These are phyloP conservation scores for Dunaliella primolecta DNA, from an alignment of 139 green algal species.

Conservation along the genomic window DNA sequence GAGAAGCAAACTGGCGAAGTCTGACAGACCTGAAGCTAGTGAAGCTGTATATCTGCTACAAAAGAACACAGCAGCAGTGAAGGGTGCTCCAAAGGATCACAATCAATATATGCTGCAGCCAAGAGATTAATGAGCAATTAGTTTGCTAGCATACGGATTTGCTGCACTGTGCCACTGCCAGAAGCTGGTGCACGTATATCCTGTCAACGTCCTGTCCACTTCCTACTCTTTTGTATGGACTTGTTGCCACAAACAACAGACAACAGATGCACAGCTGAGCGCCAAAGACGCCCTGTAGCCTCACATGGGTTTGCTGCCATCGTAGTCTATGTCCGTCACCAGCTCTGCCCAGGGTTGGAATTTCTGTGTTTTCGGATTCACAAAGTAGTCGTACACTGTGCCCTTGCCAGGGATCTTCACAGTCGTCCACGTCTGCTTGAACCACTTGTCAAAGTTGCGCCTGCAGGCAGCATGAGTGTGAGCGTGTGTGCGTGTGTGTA, in stretches of 20 bases:
- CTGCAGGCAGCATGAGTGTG: not conserved
- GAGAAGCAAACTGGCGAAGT: too few species aligned
- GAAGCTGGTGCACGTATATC: not conserved
- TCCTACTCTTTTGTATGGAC: too few species aligned
- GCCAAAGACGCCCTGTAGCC: too few species aligned
- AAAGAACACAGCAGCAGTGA: too few species aligned
- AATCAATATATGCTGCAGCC: too few species aligned
- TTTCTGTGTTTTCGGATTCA: slow-evolving; percentile 82
- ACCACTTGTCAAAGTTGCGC: slow-evolving; percentile 91
- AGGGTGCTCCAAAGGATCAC: too few species aligned
- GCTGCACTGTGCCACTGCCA: slow-evolving; percentile 22
- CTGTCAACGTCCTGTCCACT: too few species aligned
- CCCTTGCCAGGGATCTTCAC: slow-evolving; percentile 80
- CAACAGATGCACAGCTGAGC: not conserved
- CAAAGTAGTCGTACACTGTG: slow-evolving; percentile 85
- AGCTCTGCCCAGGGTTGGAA: slow-evolving; percentile 84
- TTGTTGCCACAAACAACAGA: not conserved
- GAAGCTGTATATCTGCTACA: too few species aligned
- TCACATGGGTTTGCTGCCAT: slow-evolving; percentile 58
- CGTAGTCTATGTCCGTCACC: slow-evolving; percentile 74
- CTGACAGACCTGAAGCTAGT: too few species aligned
- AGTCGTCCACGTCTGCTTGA: slow-evolving; percentile 76
- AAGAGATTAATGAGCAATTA: too few species aligned
- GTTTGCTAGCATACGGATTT: too few species aligned
- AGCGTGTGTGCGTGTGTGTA: not conserved